Evolutionary conservation across 768 basidiomycete genomes (phyloP).

Genomic region (Kwoniella bestiolae): DNA sequence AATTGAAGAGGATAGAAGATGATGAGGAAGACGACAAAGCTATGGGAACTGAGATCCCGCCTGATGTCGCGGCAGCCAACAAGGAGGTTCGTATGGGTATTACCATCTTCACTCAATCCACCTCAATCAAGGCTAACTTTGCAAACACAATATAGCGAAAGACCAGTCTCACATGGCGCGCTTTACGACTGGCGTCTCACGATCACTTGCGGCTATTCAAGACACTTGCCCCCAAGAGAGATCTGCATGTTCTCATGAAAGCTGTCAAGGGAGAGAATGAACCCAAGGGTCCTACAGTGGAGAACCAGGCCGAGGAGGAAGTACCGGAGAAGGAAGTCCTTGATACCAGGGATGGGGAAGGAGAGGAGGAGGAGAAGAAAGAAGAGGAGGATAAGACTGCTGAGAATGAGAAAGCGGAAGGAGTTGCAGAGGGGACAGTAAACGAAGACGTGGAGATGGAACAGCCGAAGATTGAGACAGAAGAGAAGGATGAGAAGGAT

Average conservation of each 20-base stretch:
- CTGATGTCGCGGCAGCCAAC: conserved; percentile 23
- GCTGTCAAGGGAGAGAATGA: conserved; percentile 24
- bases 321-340: conserved; percentile 11
- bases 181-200: conserved; percentile 33
- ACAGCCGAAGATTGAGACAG: not conserved
- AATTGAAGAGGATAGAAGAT: conserved; percentile 32
- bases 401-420: not conserved
- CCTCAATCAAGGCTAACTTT: not conserved
- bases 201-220: conserved; percentile 33
- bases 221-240: conserved; percentile 25
- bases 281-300: conserved; percentile 9
- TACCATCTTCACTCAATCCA: no score
- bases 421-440: not conserved
- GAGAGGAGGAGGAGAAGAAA: conserved; percentile 9
- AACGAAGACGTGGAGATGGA: conserved; percentile 1
- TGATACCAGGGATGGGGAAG: not conserved
- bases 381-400: conserved; percentile 16
- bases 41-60: conserved; percentile 35
- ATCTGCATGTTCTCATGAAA: conserved; percentile 31
- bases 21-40: conserved; percentile 48
- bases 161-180: conserved; percentile 43
- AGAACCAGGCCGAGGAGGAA: conserved; percentile 16
- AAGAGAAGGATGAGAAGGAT: conserved; percentile 1
- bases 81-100: conserved; percentile 25
- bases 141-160: conserved; percentile 24